Evolutionary conservation across 352 stramenopile genomes (phyloP).

Genomic region (Globisporangium radiosum): DNA sequence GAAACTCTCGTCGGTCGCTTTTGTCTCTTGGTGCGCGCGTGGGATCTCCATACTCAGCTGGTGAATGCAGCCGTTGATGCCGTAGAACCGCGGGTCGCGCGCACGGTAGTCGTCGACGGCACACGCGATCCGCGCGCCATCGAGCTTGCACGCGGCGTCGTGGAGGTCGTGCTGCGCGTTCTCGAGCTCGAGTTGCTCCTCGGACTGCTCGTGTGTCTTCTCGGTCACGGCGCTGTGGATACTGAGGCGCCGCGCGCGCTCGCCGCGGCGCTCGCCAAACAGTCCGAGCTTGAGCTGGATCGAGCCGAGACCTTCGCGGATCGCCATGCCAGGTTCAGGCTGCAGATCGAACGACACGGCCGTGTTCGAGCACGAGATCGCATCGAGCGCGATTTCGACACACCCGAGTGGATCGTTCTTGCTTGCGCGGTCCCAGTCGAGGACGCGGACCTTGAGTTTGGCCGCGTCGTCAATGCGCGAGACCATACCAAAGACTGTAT

Average conservation of each 20-base stretch:
- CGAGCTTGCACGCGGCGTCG: slow-evolving; percentile 59
- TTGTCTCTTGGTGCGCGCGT: slow-evolving; percentile 45
- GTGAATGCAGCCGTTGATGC: slow-evolving; percentile 75
- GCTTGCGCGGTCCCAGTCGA: slow-evolving; percentile 47
- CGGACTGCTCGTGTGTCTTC: slow-evolving; percentile 54
- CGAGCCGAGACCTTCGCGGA: slow-evolving; percentile 37
- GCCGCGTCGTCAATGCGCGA: slow-evolving; percentile 48
- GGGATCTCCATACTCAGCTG: slow-evolving; percentile 55
- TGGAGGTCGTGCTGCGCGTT: slow-evolving; percentile 58
- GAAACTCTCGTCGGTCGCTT: slow-evolving; percentile 51
- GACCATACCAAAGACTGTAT: slow-evolving; percentile 58
- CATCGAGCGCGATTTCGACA: slow-evolving; percentile 37
- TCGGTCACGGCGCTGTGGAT: slow-evolving; percentile 48
- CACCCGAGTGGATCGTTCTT: slow-evolving; percentile 51
- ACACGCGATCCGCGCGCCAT: slow-evolving; percentile 60
- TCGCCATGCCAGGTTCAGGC: slow-evolving; percentile 34
- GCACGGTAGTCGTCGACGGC: slow-evolving; percentile 54
- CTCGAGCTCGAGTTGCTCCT: slow-evolving; percentile 59
- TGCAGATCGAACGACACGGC: slow-evolving; percentile 45
- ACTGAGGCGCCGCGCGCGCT: slow-evolving; percentile 37
- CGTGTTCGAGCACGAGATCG: slow-evolving; percentile 39
- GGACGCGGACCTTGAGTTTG: slow-evolving; percentile 40
- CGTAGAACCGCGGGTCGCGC: slow-evolving; percentile 66
- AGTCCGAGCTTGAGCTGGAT: slow-evolving; percentile 49
- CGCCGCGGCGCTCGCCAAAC: slow-evolving; percentile 52